Evolutionary conservation across 305 asterid species (phyloP).

Genomic region (Coffea humblotiana): DNA sequence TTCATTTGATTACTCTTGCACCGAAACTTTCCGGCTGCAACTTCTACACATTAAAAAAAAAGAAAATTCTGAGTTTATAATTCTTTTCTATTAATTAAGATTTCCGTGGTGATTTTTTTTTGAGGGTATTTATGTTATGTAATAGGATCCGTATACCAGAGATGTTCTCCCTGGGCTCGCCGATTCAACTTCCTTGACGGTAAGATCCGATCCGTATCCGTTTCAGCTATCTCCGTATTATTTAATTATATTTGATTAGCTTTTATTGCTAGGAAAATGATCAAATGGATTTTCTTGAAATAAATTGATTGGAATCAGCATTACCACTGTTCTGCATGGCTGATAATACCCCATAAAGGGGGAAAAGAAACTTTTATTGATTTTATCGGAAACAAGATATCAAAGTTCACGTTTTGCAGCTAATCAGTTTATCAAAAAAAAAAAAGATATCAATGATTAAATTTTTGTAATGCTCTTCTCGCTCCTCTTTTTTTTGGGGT

Average conservation of each 20-base stretch:
- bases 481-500: neutral
- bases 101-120: neutral
- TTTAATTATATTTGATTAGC: neutral
- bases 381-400: neutral
- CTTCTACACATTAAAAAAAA: neutral
- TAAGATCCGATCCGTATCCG: constrained; percentile 35
- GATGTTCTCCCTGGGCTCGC: constrained; percentile 22
- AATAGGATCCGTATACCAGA: constrained; percentile 21
- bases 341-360: neutral
- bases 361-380: neutral
- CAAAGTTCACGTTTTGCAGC: neutral
- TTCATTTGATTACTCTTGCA: constrained; percentile 2
- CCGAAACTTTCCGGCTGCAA: neutral
- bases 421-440: neutral
- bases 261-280: constrained; percentile 14
- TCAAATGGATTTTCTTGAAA: neutral
- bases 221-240: neutral
- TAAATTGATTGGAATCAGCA: neutral
- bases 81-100: neutral
- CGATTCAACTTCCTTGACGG: constrained; percentile 23
- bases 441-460: neutral
- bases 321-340: neutral
- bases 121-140: neutral
- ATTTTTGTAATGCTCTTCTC: neutral
- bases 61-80: neutral